A percentile compares a stretch with the other conserved stretches of the same genome.
Evolutionary conservation across 768 basidiomycete genomes (phyloP).

Genomic region (Tricholoma furcatifolium): DNA sequence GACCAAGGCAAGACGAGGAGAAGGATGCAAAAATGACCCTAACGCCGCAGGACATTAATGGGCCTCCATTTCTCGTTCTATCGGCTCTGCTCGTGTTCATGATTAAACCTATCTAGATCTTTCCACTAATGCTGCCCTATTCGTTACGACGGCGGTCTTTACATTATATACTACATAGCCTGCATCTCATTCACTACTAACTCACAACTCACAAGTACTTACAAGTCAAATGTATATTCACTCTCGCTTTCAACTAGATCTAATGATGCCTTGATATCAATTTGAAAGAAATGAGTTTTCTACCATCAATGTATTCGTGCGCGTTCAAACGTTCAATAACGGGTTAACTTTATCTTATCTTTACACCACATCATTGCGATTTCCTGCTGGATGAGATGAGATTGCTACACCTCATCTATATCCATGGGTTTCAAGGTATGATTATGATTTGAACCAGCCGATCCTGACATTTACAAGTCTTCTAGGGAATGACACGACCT

Average conservation of each 20-base stretch:
- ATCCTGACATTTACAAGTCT: neutral
- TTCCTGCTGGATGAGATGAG: neutral
- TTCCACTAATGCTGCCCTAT: neutral
- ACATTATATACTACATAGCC: slow-evolving; percentile 1
- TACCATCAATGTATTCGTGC: no score
- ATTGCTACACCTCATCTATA: slow-evolving; percentile 51
- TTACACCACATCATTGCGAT: no score
- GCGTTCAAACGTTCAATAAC: no score
- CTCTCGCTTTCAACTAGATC: no score
- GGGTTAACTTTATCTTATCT: no score
- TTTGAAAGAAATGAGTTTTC: no score
- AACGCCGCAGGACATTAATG: slow-evolving; percentile 3
- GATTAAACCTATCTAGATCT: neutral
- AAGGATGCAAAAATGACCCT: slow-evolving; percentile 7
- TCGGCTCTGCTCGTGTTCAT: no score
- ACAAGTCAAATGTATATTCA: neutral
- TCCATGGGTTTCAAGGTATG: slow-evolving; percentile 58
- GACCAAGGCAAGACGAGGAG: slow-evolving; percentile 8
- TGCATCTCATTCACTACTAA: slow-evolving; percentile 9
- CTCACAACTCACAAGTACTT: neutral
- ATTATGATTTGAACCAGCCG: neutral
- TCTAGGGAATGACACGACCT: slow-evolving; percentile 55
- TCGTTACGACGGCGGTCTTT: slow-evolving; percentile 1
- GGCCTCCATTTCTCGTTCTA: neutral
- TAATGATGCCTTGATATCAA: no score